Conservation (phyloP, 169 alveolate species). For the Plasmodium fragile region DNA sequence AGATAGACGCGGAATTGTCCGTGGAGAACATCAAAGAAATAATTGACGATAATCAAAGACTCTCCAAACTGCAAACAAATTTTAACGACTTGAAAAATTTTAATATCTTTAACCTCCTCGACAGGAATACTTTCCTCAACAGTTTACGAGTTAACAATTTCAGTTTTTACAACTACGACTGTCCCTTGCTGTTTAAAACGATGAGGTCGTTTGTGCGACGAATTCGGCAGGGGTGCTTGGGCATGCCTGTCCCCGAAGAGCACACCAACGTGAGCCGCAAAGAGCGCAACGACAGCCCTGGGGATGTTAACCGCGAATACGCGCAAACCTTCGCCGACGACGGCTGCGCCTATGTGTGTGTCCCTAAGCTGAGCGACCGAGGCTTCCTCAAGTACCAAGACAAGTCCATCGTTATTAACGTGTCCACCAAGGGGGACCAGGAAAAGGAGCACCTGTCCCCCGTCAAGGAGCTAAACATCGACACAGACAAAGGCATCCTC, state of each 20-base stretch:
- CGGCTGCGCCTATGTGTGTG: constrained; percentile 25
- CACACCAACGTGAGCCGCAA: background rate
- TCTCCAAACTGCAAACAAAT: constrained; percentile 30
- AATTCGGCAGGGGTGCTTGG: background rate
- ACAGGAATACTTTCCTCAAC: constrained; percentile 22
- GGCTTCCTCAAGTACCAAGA: constrained; percentile 26
- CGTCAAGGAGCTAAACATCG: constrained; percentile 36
- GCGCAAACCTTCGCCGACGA: background rate
- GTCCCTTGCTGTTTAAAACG: background rate
- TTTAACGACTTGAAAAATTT: constrained; percentile 57
- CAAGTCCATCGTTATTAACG: constrained; percentile 35
- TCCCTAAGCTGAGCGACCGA: constrained; percentile 43
- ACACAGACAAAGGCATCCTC: constrained; percentile 60
- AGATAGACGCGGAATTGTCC: constrained; percentile 8
- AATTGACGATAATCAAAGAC: constrained; percentile 45
- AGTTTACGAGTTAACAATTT: constrained; percentile 18
- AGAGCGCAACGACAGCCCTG: background rate
- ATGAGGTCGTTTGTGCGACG: constrained; percentile 28
- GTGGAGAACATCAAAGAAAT: constrained; percentile 36
- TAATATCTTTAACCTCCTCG: constrained; percentile 21
- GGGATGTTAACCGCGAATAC: background rate
- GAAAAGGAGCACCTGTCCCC: constrained; percentile 9
- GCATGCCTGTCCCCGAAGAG: background rate
- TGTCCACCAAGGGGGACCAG: constrained; percentile 10
- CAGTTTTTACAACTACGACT: constrained; percentile 18